Evolutionary conservation across 257 asterid genomes (phyloP), one percentile per base, ranked within the genome.

Genomic region (Nicotiana otophora): DNA sequence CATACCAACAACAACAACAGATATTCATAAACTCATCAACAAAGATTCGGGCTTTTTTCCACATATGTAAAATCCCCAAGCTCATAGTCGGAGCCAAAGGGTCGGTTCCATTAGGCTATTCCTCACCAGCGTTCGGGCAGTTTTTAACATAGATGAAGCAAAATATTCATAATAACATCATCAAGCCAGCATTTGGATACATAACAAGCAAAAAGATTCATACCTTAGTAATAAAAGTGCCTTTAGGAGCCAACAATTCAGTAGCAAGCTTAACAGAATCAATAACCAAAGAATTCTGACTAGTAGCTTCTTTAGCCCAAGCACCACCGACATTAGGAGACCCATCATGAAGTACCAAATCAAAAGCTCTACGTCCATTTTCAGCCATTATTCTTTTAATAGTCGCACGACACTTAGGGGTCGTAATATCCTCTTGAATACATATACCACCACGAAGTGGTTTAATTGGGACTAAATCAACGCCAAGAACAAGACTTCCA

Each of bases 301-400:
- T 89, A 9, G 95, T 91, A 10, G 99, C 99, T 83, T 96, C 98
- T 87, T 84, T 91, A 10, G 98, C 91, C 99, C 98, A 94, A 65
- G 99, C 98, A 0, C 99, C 99, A 26, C 99, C 99, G 0, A 96
- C 95, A 62, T 94, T 94, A 4, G 98, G 98, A 11, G 97, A 93
- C 2, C 99, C 99, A 55, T 96, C 99, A 48, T 94, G 99, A 83
- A 94, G 80, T 63, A 96, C 90, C 85, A 96, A 86, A 78, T 96
- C 99, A 17, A 96, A 92, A 30, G 98, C 97, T 4, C 91, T 62
- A 80, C 88, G 78, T 0, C 96, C 95, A 34, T 93, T 90, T 82
- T 93, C 99, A 46, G 93, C 87, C 99, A 96, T 96, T 8, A 94
- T 66, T 58, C 88, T 83, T 92, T 89, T 93, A 7, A 96, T 85